A percentile compares a stretch with the other conserved stretches of the same genome.
Evolutionary conservation across 176 grass and related monocot genomes (phyloP).

Genomic region (Miscanthus lutarioriparius): DNA sequence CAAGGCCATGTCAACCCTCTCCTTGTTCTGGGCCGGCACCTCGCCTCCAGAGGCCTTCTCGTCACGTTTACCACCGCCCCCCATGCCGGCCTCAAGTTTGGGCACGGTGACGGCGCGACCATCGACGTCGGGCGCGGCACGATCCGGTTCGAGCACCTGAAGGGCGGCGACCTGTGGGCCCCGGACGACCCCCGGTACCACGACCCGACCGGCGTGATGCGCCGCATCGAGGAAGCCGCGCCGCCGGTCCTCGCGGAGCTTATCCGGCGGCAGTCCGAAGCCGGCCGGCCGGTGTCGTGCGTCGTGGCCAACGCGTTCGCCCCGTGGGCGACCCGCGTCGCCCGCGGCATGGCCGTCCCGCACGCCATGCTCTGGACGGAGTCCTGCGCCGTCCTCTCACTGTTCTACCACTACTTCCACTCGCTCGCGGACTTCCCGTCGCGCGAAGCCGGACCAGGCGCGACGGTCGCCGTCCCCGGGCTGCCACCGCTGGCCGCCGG

Average conservation of each 20-base stretch:
- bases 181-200: constrained; percentile 8
- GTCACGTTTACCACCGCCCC: constrained; percentile 49
- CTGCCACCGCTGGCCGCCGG: constrained; percentile 28
- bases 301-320: constrained; percentile 53
- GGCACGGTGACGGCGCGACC: background rate
- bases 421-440: constrained; percentile 40
- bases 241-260: constrained; percentile 37
- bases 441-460: background rate
- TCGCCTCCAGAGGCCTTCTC: constrained; percentile 50
- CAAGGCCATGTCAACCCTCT: constrained; percentile 63
- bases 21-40: constrained; percentile 49
- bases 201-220: background rate
- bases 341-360: constrained; percentile 32
- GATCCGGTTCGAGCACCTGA: constrained; percentile 43
- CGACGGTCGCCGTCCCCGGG: constrained; percentile 31
- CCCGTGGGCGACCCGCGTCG: constrained; percentile 41
- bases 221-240: constrained; percentile 2
- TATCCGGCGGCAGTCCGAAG: constrained; percentile 3
- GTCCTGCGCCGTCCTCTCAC: constrained; percentile 51
- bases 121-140: background rate
- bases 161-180: constrained; percentile 21
- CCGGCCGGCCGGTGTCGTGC: constrained; percentile 42
- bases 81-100: background rate
- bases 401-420: constrained; percentile 50
- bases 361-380: constrained; percentile 54